Percentiles rank a stretch among this genome's conserved stretches.
Evolutionary conservation across 2,329 filamentous ascomycete genomes (phyloP).

Genomic region (Penicillium verrucosum): DNA sequence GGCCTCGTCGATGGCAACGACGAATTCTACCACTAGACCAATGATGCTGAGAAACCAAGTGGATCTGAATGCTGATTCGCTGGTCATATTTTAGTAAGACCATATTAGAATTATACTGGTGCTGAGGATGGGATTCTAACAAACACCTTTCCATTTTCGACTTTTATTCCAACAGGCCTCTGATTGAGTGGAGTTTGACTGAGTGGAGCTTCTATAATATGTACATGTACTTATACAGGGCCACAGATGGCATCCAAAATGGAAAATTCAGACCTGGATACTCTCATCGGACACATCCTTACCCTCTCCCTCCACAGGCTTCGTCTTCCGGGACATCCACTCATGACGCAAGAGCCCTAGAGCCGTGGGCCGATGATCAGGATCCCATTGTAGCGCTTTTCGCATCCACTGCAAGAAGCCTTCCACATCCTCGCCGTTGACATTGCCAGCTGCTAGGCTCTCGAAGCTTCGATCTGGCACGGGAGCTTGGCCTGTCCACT

Average conservation of each 20-base stretch:
- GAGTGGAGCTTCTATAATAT: background rate
- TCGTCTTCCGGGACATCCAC: conserved; percentile 29
- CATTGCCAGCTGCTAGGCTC: background rate
- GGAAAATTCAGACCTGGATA: background rate
- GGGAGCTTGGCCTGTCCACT: conserved; percentile 16
- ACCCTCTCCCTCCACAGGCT: background rate
- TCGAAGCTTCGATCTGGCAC: conserved; percentile 18
- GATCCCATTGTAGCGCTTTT: conserved; percentile 30
- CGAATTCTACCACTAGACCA: conserved; percentile 48
- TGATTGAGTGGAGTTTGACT: background rate
- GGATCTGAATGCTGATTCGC: conserved; percentile 6
- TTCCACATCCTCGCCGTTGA: conserved; percentile 24
- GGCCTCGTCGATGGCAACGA: conserved; percentile 48
- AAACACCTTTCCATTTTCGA: background rate
- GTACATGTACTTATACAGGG: background rate
- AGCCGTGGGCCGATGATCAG: conserved; percentile 27
- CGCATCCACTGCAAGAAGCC: conserved; percentile 28
- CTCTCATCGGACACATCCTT: background rate
- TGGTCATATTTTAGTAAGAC: background rate
- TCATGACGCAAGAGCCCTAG: conserved; percentile 38
- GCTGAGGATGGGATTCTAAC: background rate
- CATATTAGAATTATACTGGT: background rate
- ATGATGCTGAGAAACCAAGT: conserved; percentile 31
- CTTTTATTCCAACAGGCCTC: background rate
- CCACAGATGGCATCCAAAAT: background rate